Evolutionary conservation across 2,329 filamentous ascomycete genomes (phyloP).

Genomic region (Phaeosphaeria sp.): DNA sequence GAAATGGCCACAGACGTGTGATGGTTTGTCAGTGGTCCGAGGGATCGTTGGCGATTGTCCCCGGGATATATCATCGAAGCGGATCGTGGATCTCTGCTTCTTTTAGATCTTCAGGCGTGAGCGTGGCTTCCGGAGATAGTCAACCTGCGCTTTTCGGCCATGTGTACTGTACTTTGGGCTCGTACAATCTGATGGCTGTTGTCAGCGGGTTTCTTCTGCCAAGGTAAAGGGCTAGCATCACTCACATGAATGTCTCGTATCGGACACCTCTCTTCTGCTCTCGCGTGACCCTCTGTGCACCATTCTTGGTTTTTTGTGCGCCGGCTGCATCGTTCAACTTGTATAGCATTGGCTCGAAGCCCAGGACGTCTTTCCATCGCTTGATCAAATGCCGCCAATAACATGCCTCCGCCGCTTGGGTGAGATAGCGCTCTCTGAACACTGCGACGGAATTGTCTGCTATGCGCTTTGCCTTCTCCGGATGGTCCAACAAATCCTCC

Average conservation of each 20-base stretch:
- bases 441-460: conserved; percentile 39
- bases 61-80: neutral
- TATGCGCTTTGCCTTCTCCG: conserved; percentile 41
- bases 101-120: neutral
- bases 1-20: neutral
- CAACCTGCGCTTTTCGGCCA: conserved; percentile 14
- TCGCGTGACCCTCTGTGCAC: conserved; percentile 13
- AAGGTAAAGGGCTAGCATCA: too few species aligned
- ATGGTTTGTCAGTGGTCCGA: neutral
- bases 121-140: neutral
- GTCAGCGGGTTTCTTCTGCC: too few species aligned
- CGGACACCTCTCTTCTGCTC: conserved; percentile 35
- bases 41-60: neutral
- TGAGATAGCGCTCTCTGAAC: conserved; percentile 42
- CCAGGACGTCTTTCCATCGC: conserved; percentile 32
- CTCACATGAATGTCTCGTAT: conserved; percentile 43
- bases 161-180: conserved; percentile 16
- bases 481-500: conserved; percentile 39
- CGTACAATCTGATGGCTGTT: conserved; percentile 11
- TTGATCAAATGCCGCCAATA: conserved; percentile 37
- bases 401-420: conserved; percentile 40
- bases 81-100: neutral
- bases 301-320: conserved; percentile 14
- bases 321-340: conserved; percentile 17
- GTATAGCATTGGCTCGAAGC: conserved; percentile 36